These are phyloP conservation scores for Colletotrichum orbiculare DNA, from an alignment of 2,329 filamentous ascomycete species.

Conservation along the genomic window DNA sequence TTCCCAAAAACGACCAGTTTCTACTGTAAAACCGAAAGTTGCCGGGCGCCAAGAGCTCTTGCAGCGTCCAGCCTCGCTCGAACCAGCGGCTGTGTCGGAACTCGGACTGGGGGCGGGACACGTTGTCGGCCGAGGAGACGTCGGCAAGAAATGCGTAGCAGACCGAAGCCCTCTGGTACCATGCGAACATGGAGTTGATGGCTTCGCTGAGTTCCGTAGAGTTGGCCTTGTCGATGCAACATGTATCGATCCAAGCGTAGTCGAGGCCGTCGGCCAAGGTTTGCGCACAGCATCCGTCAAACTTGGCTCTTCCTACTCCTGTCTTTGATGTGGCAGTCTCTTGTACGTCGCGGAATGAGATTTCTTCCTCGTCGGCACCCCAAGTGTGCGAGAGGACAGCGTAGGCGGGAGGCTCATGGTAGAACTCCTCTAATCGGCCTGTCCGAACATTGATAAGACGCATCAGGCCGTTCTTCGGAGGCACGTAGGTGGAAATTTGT, in stretches of 20 bases:
- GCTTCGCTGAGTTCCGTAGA: slow-evolving; percentile 39
- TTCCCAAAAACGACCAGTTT: slow-evolving; percentile 36
- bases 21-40: slow-evolving; percentile 39
- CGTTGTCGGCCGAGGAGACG: neutral
- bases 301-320: slow-evolving; percentile 18
- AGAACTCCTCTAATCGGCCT: slow-evolving; percentile 31
- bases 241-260: slow-evolving; percentile 41
- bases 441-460: slow-evolving; percentile 37
- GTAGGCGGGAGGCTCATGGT: slow-evolving; percentile 38
- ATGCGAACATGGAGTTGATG: slow-evolving; percentile 37
- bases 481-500: neutral
- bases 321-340: neutral
- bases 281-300: slow-evolving; percentile 12
- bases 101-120: neutral
- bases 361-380: slow-evolving; percentile 37
- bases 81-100: slow-evolving; percentile 40
- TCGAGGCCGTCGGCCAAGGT: slow-evolving; percentile 12
- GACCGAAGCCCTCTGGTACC: slow-evolving; percentile 35
- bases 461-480: slow-evolving; percentile 53
- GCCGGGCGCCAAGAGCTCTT: slow-evolving; percentile 41
- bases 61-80: slow-evolving; percentile 39
- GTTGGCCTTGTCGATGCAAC: slow-evolving; percentile 42
- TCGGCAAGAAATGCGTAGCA: slow-evolving; percentile 41
- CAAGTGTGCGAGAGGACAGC: slow-evolving; percentile 44
- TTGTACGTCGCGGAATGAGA: slow-evolving; percentile 39